Conservation (phyloP, 371 early-diverging fungal genomes). For the Mucor racemosus region DNA sequence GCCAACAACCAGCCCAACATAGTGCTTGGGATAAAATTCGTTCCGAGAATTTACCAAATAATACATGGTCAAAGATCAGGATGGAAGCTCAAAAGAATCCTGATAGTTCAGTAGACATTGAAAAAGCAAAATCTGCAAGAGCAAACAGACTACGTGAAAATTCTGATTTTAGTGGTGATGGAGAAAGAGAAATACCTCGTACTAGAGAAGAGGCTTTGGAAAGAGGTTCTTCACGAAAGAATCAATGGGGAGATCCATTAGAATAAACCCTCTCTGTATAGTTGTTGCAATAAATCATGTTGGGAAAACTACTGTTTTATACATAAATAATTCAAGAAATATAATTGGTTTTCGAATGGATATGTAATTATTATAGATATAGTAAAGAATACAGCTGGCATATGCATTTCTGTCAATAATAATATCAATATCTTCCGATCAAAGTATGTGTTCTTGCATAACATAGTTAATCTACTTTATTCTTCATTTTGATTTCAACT, state of each 20-base stretch:
- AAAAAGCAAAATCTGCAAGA: constrained; percentile 31
- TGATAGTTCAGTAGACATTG: constrained; percentile 17
- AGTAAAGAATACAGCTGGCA: constrained; percentile 10
- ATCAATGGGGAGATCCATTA: constrained; percentile 49
- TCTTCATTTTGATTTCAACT: neutral
- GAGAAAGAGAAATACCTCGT: constrained; percentile 47
- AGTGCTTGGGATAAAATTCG: constrained; percentile 54
- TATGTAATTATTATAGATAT: neutral
- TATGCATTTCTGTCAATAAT: neutral
- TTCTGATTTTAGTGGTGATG: constrained; percentile 23
- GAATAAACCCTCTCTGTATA: constrained; percentile 22
- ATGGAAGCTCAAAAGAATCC: constrained; percentile 41
- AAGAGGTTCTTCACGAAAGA: constrained; percentile 26
- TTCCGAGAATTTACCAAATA: constrained; percentile 44
- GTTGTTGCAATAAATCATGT: neutral
- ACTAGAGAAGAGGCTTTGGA: constrained; percentile 48
- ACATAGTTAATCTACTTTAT: neutral
- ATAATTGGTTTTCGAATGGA: no score
- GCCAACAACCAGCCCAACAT: constrained; percentile 23
- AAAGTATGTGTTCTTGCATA: constrained; percentile 12
- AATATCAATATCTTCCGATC: constrained; percentile 11
- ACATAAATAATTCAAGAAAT: no score
- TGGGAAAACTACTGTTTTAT: no score
- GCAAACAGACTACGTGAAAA: constrained; percentile 28
- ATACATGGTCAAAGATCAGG: constrained; percentile 46